Base-by-base conservation (phyloP, 2,329 filamentous ascomycete species). In the Colletotrichum sp. region DNA sequence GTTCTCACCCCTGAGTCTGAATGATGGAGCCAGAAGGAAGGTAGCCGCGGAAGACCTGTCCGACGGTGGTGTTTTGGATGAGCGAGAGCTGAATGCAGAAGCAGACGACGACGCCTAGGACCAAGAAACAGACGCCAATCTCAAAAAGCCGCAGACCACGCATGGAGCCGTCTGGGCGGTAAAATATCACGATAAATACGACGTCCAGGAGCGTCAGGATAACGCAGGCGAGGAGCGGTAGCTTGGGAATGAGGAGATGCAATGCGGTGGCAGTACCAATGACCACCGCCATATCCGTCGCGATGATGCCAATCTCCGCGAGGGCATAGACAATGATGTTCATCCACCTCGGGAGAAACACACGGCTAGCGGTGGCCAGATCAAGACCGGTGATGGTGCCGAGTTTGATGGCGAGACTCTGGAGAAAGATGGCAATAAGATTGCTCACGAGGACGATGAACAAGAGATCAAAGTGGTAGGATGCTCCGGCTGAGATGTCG, bases 201-300 rank as follows among this genome's bases (percentile, higher is more conserved):
- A 94, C 92, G 81, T 95, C 93, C 7, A 92, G 79, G 67, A 95
- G 93, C 0, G 92, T 93, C 44, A 95, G 86, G 18, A 92, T 92
- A 78, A 92, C 94, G 26, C 93, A 93, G 2, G 91, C 93, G 0
- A 94, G 91, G 13, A 95, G 85, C 0, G 93, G 93, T 9, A 95
- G 85, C 75, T 90, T 86, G 1, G 91, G 91, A 32, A 93, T 88
- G 36, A 95, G 86, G 18, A 95, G 85, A 78, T 94, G 94, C 57
- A 95, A 84, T 2, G 92, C 93, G 77, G 94, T 94, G 16, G 93
- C 93, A 15, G 92, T 93, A 65, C 93, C 93, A 77, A 95, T 94
- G 30, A 94, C 93, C 86, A 94, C 93, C 72, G 93, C 93, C 78
- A 95, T 91, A 81, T 95, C 93, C 0, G 93, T 95, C 2, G 93